These are phyloP conservation scores for Niveomyces coronatus DNA, from an alignment of 2,329 filamentous ascomycete genomes.

Conservation along the genomic window DNA sequence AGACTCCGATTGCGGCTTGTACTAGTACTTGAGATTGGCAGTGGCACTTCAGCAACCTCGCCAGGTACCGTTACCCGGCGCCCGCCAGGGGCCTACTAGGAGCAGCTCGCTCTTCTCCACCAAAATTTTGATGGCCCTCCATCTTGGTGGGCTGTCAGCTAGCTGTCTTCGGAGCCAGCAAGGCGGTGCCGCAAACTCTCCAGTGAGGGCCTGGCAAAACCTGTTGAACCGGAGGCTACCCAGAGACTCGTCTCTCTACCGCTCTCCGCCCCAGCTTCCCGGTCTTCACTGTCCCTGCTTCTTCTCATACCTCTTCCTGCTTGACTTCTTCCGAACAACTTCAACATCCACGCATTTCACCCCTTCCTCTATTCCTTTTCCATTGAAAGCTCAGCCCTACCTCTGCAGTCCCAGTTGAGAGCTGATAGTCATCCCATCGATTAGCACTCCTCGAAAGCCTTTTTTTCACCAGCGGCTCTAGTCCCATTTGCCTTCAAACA, in stretches of 20 bases:
- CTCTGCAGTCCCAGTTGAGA: neutral
- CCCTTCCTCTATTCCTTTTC: neutral
- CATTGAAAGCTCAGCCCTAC: neutral
- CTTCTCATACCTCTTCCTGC: constrained; percentile 11
- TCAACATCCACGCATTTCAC: constrained; percentile 5
- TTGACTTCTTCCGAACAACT: constrained; percentile 11
- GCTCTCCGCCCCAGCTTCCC: constrained; percentile 9
- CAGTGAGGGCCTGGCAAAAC: constrained; percentile 6
- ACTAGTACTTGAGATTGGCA: too few relatives aligned
- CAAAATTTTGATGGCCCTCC: too few relatives aligned
- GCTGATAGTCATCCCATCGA: constrained; percentile 6
- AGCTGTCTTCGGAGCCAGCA: constrained; percentile 1
- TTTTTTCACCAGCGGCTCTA: constrained; percentile 10
- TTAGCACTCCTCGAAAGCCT: constrained; percentile 5
- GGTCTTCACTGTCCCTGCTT: constrained; percentile 6
- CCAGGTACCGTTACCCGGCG: too few relatives aligned
- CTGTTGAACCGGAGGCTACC: constrained; percentile 8
- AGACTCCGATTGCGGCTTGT: too few relatives aligned
- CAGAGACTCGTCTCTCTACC: constrained; percentile 2
- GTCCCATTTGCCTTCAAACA: constrained; percentile 1
- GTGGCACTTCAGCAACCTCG: too few relatives aligned
- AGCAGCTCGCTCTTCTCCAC: too few relatives aligned
- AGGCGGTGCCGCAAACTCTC: too few relatives aligned
- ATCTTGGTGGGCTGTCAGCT: neutral
- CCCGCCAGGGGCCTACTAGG: too few relatives aligned